Conservation (phyloP, 345 rosid genomes). For the Arabis alpina region DNA sequence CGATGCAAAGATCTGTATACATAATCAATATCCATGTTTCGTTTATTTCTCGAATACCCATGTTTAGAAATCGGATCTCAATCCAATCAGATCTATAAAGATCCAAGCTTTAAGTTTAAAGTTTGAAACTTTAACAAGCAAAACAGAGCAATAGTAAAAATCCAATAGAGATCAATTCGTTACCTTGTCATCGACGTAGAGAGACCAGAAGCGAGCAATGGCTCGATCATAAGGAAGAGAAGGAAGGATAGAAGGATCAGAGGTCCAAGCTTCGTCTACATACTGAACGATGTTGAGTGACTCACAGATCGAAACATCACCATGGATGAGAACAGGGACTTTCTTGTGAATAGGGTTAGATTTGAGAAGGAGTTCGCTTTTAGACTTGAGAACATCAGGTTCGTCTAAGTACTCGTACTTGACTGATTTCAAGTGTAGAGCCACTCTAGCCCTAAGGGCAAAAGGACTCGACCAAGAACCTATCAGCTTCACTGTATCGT, state of each 20-base stretch:
- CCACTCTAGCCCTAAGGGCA: slow-evolving; percentile 64
- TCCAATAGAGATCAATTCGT: slow-evolving; percentile 1
- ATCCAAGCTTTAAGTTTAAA: slow-evolving; percentile 3
- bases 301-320: slow-evolving; percentile 61
- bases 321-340: slow-evolving; percentile 78
- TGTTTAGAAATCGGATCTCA: not conserved
- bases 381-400: slow-evolving; percentile 45
- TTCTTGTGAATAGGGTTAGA: slow-evolving; percentile 83
- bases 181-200: slow-evolving; percentile 68
- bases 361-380: slow-evolving; percentile 69
- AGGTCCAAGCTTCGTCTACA: slow-evolving; percentile 69
- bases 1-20: slow-evolving; percentile 50
- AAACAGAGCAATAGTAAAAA: slow-evolving; percentile 9
- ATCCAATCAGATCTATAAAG: slow-evolving; percentile 13
- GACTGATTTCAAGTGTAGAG: slow-evolving; percentile 68
- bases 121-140: not conserved
- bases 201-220: slow-evolving; percentile 72
- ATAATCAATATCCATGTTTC: not conserved
- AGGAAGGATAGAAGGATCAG: slow-evolving; percentile 63
- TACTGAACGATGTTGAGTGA: slow-evolving; percentile 71
- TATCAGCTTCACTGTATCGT: slow-evolving; percentile 52
- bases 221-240: slow-evolving; percentile 66
- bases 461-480: slow-evolving; percentile 78
- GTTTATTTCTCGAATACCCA: not conserved
- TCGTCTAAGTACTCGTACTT: slow-evolving; percentile 65